Base-by-base conservation (phyloP, 169 alveolate species). In the Toxoplasma gondii region DNA sequence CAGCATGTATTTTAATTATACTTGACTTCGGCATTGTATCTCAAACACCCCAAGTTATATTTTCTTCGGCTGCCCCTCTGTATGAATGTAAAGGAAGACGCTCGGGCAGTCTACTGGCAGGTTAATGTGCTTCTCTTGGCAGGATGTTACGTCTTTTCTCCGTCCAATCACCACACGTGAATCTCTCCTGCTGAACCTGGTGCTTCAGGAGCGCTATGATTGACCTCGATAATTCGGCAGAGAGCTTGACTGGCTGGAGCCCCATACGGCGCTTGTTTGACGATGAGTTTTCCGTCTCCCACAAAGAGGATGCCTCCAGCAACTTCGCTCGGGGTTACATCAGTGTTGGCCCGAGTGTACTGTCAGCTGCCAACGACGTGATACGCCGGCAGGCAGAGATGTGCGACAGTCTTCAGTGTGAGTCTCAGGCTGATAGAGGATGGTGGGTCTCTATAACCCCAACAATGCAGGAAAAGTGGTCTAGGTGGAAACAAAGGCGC, bases 331-430 rank as follows among this genome's bases (percentile, higher is more conserved):
- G 94, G 36, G 94, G 94, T 31, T 54, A 67, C 49, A 54, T 91
- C 34, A 81, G 67, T 34, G 54, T 84, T 39, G 44, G 81, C 91
- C 43, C 54, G 54, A 70, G 74, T 53, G 43, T 78, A 1, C n/a
- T 84, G 74, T 17, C 69, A 39, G 80, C 31, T 10, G 80, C 90
- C 39, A n/a, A 44, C 29, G 94, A 91, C 27, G 90, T 38, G 1
- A 39, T 91, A 10, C 41, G 94, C 31, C 88, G 43, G 29, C 94
- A 91, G 90, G 88, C 83, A 16, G 94, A 91, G 90, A 70, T 54
- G 7, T 38, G 88, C 29, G 94, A 91, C 78, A 74, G 10, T 16
- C 88, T 86, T 36, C 88, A 69, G 41, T 84, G 94, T 80, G 36
- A 16, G 93, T 44, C 19, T 12, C 92, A 45, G 34, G 34, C 7